Conservation (phyloP, 495 filamentous ascomycete genomes). For the Aspergillus taichungensis region DNA sequence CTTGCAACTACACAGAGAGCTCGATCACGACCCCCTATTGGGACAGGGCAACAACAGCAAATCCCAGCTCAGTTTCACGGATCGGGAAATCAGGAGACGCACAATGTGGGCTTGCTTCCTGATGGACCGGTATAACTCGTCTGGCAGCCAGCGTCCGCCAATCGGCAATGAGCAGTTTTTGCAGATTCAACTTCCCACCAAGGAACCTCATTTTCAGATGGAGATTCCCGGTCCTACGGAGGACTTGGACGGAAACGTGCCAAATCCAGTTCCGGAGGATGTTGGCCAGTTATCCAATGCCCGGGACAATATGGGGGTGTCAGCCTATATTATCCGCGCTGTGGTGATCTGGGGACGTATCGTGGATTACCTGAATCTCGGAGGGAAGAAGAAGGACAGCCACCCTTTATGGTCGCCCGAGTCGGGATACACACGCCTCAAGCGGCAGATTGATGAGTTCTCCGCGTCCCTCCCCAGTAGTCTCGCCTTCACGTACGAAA, state of each 20-base stretch:
- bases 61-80: slow-evolving; percentile 74
- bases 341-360: slow-evolving; percentile 86
- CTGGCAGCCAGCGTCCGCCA: slow-evolving; percentile 87
- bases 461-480: slow-evolving; percentile 57
- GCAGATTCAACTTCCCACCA: slow-evolving; percentile 83
- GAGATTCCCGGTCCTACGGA: slow-evolving; percentile 87
- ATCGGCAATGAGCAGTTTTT: slow-evolving; percentile 84
- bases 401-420: slow-evolving; percentile 72
- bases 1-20: slow-evolving; percentile 84
- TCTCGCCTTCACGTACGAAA: slow-evolving; percentile 68
- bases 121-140: slow-evolving; percentile 97
- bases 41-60: slow-evolving; percentile 49
- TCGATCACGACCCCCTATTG: slow-evolving; percentile 72
- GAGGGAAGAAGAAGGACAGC: slow-evolving; percentile 73
- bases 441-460: slow-evolving; percentile 63
- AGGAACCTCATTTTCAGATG: slow-evolving; percentile 81
- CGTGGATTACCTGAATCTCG: slow-evolving; percentile 83
- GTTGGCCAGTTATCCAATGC: slow-evolving; percentile 57
- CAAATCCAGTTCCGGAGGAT: slow-evolving; percentile 54
- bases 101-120: slow-evolving; percentile 98
- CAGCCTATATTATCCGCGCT: slow-evolving; percentile 80
- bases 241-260: slow-evolving; percentile 65
- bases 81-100: slow-evolving; percentile 82
- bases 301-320: slow-evolving; percentile 85
- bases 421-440: slow-evolving; percentile 64